Percentiles rank a stretch among this genome's conserved stretches.
Evolutionary conservation across 1,284 basidiomycete genomes (phyloP).

Genomic region (Laetiporus sulphureus): DNA sequence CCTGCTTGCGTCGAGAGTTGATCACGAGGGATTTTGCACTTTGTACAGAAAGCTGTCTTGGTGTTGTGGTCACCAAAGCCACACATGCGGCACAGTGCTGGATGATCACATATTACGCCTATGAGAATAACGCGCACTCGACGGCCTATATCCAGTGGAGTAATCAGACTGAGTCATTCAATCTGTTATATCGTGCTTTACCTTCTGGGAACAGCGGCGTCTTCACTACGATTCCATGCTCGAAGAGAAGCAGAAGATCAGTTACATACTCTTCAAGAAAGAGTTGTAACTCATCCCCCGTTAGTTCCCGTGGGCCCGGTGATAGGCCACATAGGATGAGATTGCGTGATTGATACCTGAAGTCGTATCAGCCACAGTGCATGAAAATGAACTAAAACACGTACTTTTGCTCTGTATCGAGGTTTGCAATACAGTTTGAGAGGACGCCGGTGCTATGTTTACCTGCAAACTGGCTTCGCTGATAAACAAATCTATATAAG

Average conservation of each 20-base stretch:
- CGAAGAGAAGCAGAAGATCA: slow-evolving; percentile 14
- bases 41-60: slow-evolving; percentile 17
- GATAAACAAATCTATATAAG: slow-evolving; percentile 7
- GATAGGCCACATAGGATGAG: slow-evolving; percentile 12
- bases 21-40: slow-evolving; percentile 16
- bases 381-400: background rate
- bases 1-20: slow-evolving; percentile 12
- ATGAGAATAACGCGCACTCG: slow-evolving; percentile 19
- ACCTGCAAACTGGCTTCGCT: slow-evolving; percentile 4
- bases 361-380: background rate
- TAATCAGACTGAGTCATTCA: background rate
- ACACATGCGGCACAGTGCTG: slow-evolving; percentile 23
- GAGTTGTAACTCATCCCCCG: slow-evolving; percentile 12
- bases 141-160: too few relatives aligned
- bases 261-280: slow-evolving; percentile 12
- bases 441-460: slow-evolving; percentile 11
- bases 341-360: slow-evolving; percentile 12
- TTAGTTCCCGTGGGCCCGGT: slow-evolving; percentile 16
- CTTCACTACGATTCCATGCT: slow-evolving; percentile 14
- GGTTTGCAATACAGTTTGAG: slow-evolving; percentile 12
- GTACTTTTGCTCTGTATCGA: slow-evolving; percentile 10
- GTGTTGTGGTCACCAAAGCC: slow-evolving; percentile 24
- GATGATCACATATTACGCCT: slow-evolving; percentile 25
- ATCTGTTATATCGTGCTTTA: slow-evolving; percentile 1
- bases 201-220: slow-evolving; percentile 16